Evolutionary conservation across 2,329 filamentous ascomycete species (phyloP).

Genomic region (Diaporthe helianthi): DNA sequence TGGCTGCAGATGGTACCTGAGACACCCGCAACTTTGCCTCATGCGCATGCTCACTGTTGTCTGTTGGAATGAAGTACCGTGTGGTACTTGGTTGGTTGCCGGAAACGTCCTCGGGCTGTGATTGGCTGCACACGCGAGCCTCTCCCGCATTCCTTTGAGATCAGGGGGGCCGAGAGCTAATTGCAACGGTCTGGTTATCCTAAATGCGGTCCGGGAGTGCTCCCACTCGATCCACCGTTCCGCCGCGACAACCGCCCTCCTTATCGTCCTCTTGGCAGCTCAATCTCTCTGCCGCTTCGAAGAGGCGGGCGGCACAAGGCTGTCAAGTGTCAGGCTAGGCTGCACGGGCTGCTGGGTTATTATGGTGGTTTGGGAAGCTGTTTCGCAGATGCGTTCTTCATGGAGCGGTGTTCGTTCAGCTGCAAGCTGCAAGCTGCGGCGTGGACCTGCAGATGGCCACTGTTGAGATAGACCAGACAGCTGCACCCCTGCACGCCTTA

Average conservation of each 20-base stretch:
- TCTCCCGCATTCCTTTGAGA: constrained; percentile 31
- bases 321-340: constrained; percentile 22
- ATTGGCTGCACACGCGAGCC: constrained; percentile 20
- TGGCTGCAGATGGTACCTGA: constrained; percentile 27
- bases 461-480: constrained; percentile 6
- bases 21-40: constrained; percentile 15
- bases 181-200: constrained; percentile 21
- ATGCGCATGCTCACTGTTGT: neutral
- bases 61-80: constrained; percentile 6
- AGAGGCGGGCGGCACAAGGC: constrained; percentile 16
- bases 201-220: constrained; percentile 26
- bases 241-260: constrained; percentile 12
- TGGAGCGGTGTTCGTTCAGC: neutral
- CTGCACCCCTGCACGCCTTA: constrained; percentile 27
- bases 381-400: neutral
- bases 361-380: constrained; percentile 8
- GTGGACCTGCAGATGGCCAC: constrained; percentile 9
- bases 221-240: constrained; percentile 5
- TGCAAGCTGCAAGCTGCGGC: constrained; percentile 13
- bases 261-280: constrained; percentile 8
- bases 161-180: constrained; percentile 24
- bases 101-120: constrained; percentile 19
- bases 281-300: constrained; percentile 21
- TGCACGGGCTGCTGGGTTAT: constrained; percentile 14
- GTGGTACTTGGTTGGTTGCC: constrained; percentile 21